Base-by-base conservation (phyloP, 257 asterid species). In the Primulina tabacum region DNA sequence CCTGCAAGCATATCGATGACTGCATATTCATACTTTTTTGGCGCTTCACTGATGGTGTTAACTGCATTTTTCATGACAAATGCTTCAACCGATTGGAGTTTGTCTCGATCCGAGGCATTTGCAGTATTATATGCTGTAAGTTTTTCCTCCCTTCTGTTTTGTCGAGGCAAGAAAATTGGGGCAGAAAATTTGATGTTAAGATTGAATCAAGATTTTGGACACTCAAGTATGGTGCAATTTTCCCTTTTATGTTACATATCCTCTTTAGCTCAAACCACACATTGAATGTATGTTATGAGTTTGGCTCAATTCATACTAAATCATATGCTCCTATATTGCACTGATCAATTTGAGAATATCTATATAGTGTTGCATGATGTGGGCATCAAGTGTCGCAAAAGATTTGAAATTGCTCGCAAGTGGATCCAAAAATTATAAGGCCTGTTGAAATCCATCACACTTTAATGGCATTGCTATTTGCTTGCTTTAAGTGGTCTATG, bases 61-160 rank as follows among this genome's bases (percentile, higher is more conserved):
- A 80, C 96, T 53, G 87, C 97, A 47, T 64, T 82, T 62, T 79
- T 88, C 69, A 65, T 74, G 74, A 83, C 92, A 66, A 80, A 77
- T 30, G 88, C 79, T 24, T 77, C 96, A 68, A 79, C 92, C 8
- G 90, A 89, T 69, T 91, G 97, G 97, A 71, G 56, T 75, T 82
- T 94, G 73, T 85, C 92, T 8, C 87, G 16, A 69, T 81, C 97
- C 10, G 97, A 94, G 86, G 76, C 79, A 78, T 71, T 85, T 3
- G 95, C 99, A 65, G 97, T 94, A 11, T 82, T 77, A 79, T 94
- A 91, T 77, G 96, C 96, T 79, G 99, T 94, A 87, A 89, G 97
- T 75, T 72, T 6, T 37, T 10, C 68, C 40, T 70, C 30, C 64
- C 56, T 61, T 62, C 4, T 43, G 17, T 12, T 43, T 4, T 43